Base-by-base conservation (phyloP, 1,284 basidiomycete species). In the Marasmius oreades region DNA sequence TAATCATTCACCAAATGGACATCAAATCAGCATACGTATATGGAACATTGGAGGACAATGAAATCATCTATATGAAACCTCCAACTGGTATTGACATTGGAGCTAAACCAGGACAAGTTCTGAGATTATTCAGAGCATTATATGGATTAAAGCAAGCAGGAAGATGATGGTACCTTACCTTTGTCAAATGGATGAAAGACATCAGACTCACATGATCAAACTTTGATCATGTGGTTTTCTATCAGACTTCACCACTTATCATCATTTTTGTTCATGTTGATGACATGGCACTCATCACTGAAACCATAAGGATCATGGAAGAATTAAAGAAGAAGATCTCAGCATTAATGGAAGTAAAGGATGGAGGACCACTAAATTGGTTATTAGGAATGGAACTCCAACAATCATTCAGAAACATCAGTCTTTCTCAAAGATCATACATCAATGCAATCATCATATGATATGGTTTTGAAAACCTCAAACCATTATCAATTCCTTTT, bases 61-160 rank as follows among this genome's bases (percentile, higher is more conserved):
- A 52, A 37, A 52, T 12, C n/a, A 37, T 52, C 7, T 52, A n/a
- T 14, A 37, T 52, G 31, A 36, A 52, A 20, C 31, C 33, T 6
- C 51, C 51, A 52, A 59, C 1, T 61, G 62, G 53, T 8, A 56
- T 62, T 23, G 44, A 45, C 44, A 20, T 45, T 12, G 44, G 11
- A 45, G 20, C n/a, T 6, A 42, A 42, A 14, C 16, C n/a, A 42
- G 39, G 39, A 42, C 5, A 14, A 42, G 39, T 42, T 5, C 16
- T 42, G 12, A 5, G 6, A 42, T 14, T 42, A 4, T 6, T 5
- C n/a, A 22, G 16, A 6, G 39, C 39, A n/a, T n/a, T 42, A 42
- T 42, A 42, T 42, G 39, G 39, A 42, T 14, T 42, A 5, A 42
- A 42, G 14, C 39, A 42, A 42, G 4, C 39, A 42, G 39, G 39